A percentile compares a stretch with the other conserved stretches of the same genome.
These are phyloP conservation scores for Pichia nakasei DNA, from an alignment of 805 yeast species.

Conservation along the genomic window DNA sequence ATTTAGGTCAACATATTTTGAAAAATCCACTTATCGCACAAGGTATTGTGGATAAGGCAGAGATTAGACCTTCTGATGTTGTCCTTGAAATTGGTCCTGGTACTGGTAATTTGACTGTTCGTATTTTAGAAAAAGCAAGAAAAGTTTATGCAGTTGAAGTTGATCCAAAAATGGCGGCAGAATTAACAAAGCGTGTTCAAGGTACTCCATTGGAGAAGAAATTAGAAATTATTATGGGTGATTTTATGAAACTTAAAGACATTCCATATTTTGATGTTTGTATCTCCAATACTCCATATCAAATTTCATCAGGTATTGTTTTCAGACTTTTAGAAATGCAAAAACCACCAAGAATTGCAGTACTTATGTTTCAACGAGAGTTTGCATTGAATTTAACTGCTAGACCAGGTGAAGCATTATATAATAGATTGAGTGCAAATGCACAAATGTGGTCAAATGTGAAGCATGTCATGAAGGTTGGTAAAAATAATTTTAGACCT, in stretches of 20 bases:
- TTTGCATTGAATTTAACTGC: conserved; percentile 91
- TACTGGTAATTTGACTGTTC: conserved; percentile 93
- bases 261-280: conserved; percentile 93
- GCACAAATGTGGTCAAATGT: conserved; percentile 99
- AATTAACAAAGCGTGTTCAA: conserved; percentile 91
- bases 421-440: conserved; percentile 89
- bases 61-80: conserved; percentile 81
- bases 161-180: conserved; percentile 99
- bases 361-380: conserved; percentile 96
- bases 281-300: conserved; percentile 95
- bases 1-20: conserved; percentile 92
- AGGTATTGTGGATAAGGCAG: conserved; percentile 96
- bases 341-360: conserved; percentile 87
- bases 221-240: conserved; percentile 86
- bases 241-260: conserved; percentile 83
- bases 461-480: conserved; percentile 97
- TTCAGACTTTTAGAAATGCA: conserved; percentile 88
- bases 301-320: conserved; percentile 92
- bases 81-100: conserved; percentile 98
- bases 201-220: conserved; percentile 93
- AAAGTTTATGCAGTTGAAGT: conserved; percentile 95
- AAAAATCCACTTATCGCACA: conserved; percentile 96
- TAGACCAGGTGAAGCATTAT: conserved; percentile 90
- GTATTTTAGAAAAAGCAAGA: conserved; percentile 84
- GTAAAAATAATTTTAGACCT: conserved; percentile 91